Conservation (phyloP, 768 basidiomycete genomes). For the Dacryopinax spathularia region DNA sequence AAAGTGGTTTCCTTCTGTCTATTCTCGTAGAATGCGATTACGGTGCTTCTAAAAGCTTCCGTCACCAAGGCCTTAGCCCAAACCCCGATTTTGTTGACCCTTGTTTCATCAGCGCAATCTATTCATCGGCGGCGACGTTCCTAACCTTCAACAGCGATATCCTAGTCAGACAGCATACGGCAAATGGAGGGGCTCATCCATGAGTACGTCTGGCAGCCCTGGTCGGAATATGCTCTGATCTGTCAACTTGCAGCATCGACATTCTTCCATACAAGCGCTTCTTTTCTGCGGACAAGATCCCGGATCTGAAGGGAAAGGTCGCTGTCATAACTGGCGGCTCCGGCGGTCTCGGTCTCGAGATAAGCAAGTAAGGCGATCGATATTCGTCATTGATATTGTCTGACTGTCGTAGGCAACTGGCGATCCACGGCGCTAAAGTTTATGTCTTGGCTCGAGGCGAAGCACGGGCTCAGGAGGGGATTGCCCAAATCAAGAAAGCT, state of each 20-base stretch:
- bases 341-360: slow-evolving; percentile 13
- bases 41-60: not conserved
- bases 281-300: slow-evolving; percentile 9
- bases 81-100: no score
- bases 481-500: not conserved
- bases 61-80: no score
- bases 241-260: not conserved
- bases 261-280: not conserved
- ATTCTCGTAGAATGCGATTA: no score
- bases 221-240: not conserved
- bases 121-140: no score
- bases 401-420: not conserved
- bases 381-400: not conserved
- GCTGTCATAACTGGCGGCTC: slow-evolving; percentile 16
- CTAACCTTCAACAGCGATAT: no score
- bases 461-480: not conserved
- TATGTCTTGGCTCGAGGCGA: not conserved
- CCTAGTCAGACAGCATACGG: not conserved
- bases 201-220: not conserved
- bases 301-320: slow-evolving; percentile 15
- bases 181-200: not conserved
- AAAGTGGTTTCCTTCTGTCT: no score
- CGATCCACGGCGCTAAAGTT: not conserved
- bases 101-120: no score
- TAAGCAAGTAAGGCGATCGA: not conserved